Percentiles rank a stretch among this genome's conserved stretches.
Evolutionary conservation across 2,329 filamentous ascomycete genomes (phyloP).

Genomic region (Ophiostoma ips): DNA sequence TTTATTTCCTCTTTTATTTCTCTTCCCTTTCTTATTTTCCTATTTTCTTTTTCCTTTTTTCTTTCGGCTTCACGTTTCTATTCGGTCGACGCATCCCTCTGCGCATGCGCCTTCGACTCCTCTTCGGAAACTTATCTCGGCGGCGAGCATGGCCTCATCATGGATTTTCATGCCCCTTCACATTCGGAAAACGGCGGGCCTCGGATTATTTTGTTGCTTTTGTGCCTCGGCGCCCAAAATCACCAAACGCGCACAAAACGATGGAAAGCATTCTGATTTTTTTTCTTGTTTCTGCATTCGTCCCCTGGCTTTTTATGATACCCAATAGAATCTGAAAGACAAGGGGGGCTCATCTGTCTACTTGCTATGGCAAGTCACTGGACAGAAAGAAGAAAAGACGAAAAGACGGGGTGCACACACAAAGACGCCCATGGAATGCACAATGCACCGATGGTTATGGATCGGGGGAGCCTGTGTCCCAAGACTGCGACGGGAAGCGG

Average conservation of each 20-base stretch:
- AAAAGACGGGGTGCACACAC: slow-evolving; percentile 12
- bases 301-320: slow-evolving; percentile 25
- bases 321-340: slow-evolving; percentile 24
- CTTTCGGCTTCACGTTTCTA: slow-evolving; percentile 10
- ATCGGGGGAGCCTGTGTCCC: slow-evolving; percentile 17
- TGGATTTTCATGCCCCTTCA: slow-evolving; percentile 16
- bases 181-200: slow-evolving; percentile 21
- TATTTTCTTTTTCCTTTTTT: slow-evolving; percentile 9
- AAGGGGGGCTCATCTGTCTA: slow-evolving; percentile 15
- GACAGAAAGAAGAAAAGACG: slow-evolving; percentile 10
- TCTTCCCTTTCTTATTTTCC: slow-evolving; percentile 7
- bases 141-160: slow-evolving; percentile 24
- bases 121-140: slow-evolving; percentile 18
- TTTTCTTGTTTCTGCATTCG: slow-evolving; percentile 21
- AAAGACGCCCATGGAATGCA: slow-evolving; percentile 14
- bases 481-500: slow-evolving; percentile 9
- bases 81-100: not conserved
- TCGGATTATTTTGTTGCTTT: slow-evolving; percentile 16
- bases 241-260: slow-evolving; percentile 14
- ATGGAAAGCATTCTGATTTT: slow-evolving; percentile 21
- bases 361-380: slow-evolving; percentile 7
- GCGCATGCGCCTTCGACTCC: not conserved
- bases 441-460: slow-evolving; percentile 17
- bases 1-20: not conserved
- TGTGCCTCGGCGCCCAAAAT: slow-evolving; percentile 19